phyloP scores from a whole-genome alignment of 495 filamentous ascomycete genomes.

The Bryoglossum gracile region DNA sequence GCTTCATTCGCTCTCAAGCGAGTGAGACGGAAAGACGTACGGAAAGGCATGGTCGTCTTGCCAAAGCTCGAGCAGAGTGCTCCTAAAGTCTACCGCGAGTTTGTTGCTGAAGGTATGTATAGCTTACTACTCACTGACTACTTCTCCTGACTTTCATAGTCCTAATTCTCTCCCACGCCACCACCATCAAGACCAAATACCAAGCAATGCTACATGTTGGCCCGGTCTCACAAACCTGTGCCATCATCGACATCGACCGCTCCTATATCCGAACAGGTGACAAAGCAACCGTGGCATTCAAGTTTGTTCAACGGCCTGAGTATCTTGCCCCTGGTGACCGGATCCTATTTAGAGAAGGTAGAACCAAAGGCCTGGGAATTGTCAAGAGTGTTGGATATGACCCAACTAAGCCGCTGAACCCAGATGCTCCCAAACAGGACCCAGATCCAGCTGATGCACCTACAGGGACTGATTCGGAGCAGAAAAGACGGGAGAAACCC shows the following conservation, averaged over 20 bases:
- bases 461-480: too few relatives aligned
- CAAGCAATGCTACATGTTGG: conserved; percentile 99
- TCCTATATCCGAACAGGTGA: conserved; percentile 92
- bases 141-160: conserved; percentile 42
- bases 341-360: conserved; percentile 86
- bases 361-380: conserved; percentile 92
- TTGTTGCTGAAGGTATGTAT: conserved; percentile 74
- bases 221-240: conserved; percentile 89
- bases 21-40: conserved; percentile 83
- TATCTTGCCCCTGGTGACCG: conserved; percentile 84
- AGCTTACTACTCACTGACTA: not conserved
- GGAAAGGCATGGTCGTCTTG: conserved; percentile 97
- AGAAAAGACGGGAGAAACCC: conserved; percentile 7
- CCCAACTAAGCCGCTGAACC: conserved; percentile 28
- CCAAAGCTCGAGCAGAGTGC: conserved; percentile 66
- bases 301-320: conserved; percentile 93
- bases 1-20: conserved; percentile 86
- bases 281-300: conserved; percentile 83
- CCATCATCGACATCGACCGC: conserved; percentile 97
- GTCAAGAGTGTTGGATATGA: conserved; percentile 92
- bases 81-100: conserved; percentile 83
- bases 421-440: conserved; percentile 13
- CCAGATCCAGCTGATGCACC: too few relatives aligned
- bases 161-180: conserved; percentile 90
- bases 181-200: conserved; percentile 97